Percentiles rank a stretch among this genome's conserved stretches.
Evolutionary conservation across 192 early-diverging fungal species (phyloP).

Genomic region (Mortierella claussenii): DNA sequence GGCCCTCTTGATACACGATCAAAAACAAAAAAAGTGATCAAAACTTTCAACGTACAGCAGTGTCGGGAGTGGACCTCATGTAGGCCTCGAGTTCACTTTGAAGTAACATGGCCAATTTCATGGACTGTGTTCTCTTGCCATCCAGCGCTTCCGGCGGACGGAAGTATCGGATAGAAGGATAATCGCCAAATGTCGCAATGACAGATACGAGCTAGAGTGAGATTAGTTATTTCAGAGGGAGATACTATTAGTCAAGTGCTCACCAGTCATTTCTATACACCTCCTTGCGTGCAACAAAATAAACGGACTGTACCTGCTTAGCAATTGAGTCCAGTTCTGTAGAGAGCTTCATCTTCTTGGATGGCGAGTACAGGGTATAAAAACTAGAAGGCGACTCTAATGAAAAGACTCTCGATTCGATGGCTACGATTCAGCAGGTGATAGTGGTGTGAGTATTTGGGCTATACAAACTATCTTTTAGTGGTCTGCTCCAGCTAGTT

Average conservation of each 20-base stretch:
- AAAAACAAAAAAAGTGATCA: no score
- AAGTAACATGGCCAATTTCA: constrained; percentile 81
- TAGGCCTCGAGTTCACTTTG: constrained; percentile 89
- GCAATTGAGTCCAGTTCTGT: constrained; percentile 61
- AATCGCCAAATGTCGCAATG: constrained; percentile 88
- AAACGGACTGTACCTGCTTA: constrained; percentile 63
- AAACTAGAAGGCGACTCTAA: constrained; percentile 77
- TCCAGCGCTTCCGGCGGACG: constrained; percentile 78
- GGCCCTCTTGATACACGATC: no score
- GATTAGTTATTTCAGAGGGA: no score
- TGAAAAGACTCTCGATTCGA: constrained; percentile 74
- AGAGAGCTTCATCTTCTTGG: constrained; percentile 49
- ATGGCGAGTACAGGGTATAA: constrained; percentile 71
- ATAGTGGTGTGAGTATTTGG: neutral
- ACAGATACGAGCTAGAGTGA: constrained; percentile 82
- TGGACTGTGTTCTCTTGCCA: constrained; percentile 74
- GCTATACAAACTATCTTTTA: neutral
- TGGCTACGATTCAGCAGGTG: constrained; percentile 55
- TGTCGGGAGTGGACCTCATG: constrained; percentile 71
- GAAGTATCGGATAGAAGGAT: constrained; percentile 93
- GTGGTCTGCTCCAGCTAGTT: constrained; percentile 2
- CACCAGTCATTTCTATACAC: no score
- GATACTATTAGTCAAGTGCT: no score
- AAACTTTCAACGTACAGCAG: constrained; percentile 67
- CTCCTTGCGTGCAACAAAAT: no score